Base-by-base conservation (phyloP, 352 stramenopile genomes). In the Globisporangium solare region DNA sequence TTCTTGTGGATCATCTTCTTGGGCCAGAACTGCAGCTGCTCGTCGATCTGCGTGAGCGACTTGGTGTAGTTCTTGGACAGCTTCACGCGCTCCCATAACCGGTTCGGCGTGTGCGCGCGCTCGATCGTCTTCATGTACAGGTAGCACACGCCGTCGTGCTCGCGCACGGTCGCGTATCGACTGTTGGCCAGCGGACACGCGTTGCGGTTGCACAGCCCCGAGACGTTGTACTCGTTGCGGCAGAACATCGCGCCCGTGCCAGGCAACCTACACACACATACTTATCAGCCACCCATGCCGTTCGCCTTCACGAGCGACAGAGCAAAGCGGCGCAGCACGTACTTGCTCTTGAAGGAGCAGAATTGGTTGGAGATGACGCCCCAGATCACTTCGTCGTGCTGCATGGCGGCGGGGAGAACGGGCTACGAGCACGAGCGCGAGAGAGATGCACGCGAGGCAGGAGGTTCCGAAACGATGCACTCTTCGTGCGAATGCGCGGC, bases 101-200 rank as follows among this genome's bases (percentile, higher is more conserved):
- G 97, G 70, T 98, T 99, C 14, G 97, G 97, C 61, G 94, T 97
- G 76, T 99, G 97, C 21, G 97, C 97, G 60, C 97, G 81, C 77
- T 99, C 97, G 45, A 99, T 97, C 3, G 96, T 99, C 81, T 99
- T 99, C 76, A 99, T 98, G 74, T 97, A 99, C 27, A 99, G 68
- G 64, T 84, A 97, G 73, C 81, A 95, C 42, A 96, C 79, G 46
- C 97, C 97, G 42, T 99, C 88, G 61, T 99, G 86, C 79, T 99
- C 97, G 37, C 95, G 88, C 60, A 99, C 92, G 11, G 97, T 99
- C 24, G 97, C 97, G 82, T 99, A 99, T 32, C 92, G 88, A 61
- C 82, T 97, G 76, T 99, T 99, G 40, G 97, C 96, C 56, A 99
- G 74, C 22, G 97, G 97, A 72, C 97, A 99, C 43, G 90, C 86